Evolutionary conservation across 805 yeast species (phyloP).

Genomic region (Wickerhamomyces pijperi): DNA sequence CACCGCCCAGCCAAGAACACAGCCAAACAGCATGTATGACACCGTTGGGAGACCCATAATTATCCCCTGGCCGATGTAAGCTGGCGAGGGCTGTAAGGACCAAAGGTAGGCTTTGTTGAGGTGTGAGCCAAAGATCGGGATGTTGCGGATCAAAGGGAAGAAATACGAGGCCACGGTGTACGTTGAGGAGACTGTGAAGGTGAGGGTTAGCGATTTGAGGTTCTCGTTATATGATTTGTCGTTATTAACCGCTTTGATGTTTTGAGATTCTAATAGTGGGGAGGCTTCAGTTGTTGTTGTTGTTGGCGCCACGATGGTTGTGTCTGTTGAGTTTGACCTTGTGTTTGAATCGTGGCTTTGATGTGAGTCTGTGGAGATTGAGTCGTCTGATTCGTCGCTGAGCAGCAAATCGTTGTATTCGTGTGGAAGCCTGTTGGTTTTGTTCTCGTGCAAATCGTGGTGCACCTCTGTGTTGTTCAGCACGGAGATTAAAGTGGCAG

Average conservation of each 20-base stretch:
- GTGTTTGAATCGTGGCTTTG: no score
- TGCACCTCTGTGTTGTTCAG: conserved; percentile 57
- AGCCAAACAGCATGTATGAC: conserved; percentile 82
- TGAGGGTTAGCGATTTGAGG: conserved; percentile 42
- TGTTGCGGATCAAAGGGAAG: conserved; percentile 49
- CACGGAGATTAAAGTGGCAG: conserved; percentile 86
- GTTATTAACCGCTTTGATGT: conserved; percentile 17
- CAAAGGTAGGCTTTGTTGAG: conserved; percentile 61
- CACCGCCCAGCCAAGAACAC: conserved; percentile 84
- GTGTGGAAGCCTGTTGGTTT: conserved; percentile 3
- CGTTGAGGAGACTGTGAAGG: conserved; percentile 58
- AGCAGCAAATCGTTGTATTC: conserved; percentile 10
- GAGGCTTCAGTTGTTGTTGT: conserved; percentile 9
- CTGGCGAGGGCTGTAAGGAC: conserved; percentile 94
- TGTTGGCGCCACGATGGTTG: no score
- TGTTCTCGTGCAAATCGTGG: conserved; percentile 7
- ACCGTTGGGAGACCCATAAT: conserved; percentile 95
- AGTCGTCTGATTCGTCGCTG: conserved; percentile 11
- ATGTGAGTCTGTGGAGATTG: not conserved
- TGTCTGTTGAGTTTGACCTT: no score
- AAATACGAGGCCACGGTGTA: conserved; percentile 70
- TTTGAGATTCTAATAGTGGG: conserved; percentile 21
- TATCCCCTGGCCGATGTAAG: conserved; percentile 94
- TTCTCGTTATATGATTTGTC: conserved; percentile 37
- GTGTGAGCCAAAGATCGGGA: conserved; percentile 67